These are phyloP conservation scores for Termitomyces sp. DNA, from an alignment of 768 basidiomycete genomes.

Conservation along the genomic window DNA sequence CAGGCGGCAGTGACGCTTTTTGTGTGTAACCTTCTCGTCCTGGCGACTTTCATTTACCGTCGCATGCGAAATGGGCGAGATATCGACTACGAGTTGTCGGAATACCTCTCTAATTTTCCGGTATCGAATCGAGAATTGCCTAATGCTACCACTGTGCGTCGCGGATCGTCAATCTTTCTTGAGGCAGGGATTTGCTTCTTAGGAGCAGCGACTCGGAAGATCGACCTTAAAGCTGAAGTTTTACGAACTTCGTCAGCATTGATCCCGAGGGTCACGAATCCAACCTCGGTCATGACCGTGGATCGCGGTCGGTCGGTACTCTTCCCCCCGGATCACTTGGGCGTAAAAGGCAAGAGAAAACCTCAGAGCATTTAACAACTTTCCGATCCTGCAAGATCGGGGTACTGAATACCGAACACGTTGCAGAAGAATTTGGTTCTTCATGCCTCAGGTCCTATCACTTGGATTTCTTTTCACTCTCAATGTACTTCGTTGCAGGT, in stretches of 20 bases:
- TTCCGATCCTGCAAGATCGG: background rate
- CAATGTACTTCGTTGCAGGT: no score
- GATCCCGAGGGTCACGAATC: background rate
- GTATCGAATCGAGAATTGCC: background rate
- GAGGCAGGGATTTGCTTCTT: background rate
- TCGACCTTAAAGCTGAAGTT: background rate
- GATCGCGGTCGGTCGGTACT: background rate
- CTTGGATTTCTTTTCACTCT: no score
- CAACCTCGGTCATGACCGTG: background rate
- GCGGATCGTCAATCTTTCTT: constrained; percentile 12
- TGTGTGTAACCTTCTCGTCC: constrained; percentile 15
- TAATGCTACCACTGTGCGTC: background rate
- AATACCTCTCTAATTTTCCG: background rate
- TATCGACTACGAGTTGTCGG: constrained; percentile 8
- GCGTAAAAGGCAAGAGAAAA: background rate
- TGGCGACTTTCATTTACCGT: constrained; percentile 17
- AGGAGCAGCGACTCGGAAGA: background rate
- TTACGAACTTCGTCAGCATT: background rate
- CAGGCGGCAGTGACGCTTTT: constrained; percentile 17
- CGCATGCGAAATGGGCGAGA: constrained; percentile 10
- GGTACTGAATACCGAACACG: background rate
- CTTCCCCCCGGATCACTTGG: background rate
- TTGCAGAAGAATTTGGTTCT: no score
- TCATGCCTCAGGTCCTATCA: no score
- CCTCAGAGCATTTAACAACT: background rate